Evolutionary conservation across 768 basidiomycete genomes (phyloP), one percentile per base, ranked within the genome.

Genomic region (Boletus rubescentipes): DNA sequence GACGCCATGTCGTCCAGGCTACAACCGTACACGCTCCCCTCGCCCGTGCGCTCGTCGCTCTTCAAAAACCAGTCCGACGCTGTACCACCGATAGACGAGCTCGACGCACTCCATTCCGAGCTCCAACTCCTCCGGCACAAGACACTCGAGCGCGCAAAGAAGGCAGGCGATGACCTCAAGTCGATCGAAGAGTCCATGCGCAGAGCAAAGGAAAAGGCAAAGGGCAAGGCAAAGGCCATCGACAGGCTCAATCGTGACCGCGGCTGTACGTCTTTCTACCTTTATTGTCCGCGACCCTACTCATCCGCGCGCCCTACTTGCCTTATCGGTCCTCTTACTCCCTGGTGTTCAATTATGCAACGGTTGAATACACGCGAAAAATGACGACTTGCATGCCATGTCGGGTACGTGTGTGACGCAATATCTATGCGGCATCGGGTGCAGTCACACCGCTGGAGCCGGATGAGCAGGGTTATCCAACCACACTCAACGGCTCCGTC

Each of bases 161-260:
- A 89, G 75, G 91, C 89, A 0, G 80, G 79, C 31, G 83, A 87
- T 64, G 90, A 92, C 76, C 73, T 89, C 60, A 81, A 78, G 66
- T 78, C 81, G 49, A 84, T 92, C 61, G 83, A 88, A 58, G 89
- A 87, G 71, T 86, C 85, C 45, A 85, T 89, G 81, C 81, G 82
- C 49, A 79, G 82, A 55, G 79, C 90, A 73, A 87, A 82, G 73
- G 89, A 90, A 73, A 85, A 81, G 69, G 86, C 83, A 70, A 80
- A 76, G 72, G 86, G 87, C 0, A 91, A 89, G 68, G 82, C 80
- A 47, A 87, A 78, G 70, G 80, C 77, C n/a, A 67, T 83, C 40
- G 87, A 88, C 52, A 89, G 81, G 72, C 75, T 85, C 55, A 88
- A 86, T 73, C 79, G 83, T 46, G 89, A 90, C 66, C 82, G 81